phyloP scores from a whole-genome alignment of 805 yeast species.

The Yarrowia bubula region DNA sequence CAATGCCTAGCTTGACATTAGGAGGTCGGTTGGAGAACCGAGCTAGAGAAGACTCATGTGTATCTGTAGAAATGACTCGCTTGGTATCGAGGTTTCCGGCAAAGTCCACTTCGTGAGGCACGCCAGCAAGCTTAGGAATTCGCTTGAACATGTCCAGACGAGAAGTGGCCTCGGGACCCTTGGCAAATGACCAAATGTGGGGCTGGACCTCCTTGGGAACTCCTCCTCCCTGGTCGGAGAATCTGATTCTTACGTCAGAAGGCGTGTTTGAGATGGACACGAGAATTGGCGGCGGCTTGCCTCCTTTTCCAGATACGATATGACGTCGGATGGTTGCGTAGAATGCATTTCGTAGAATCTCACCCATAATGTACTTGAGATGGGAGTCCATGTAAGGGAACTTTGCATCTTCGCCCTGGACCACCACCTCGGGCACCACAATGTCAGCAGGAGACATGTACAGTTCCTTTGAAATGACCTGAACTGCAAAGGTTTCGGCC shows the following conservation, averaged over 20 bases:
- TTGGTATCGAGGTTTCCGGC: slow-evolving; percentile 27
- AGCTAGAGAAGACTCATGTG: slow-evolving; percentile 52
- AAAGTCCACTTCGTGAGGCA: slow-evolving; percentile 35
- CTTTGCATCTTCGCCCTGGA: slow-evolving; percentile 66
- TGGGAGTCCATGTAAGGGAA: slow-evolving; percentile 87
- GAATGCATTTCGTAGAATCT: slow-evolving; percentile 77
- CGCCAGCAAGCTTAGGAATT: slow-evolving; percentile 39
- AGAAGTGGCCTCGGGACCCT: slow-evolving; percentile 35
- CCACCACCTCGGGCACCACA: slow-evolving; percentile 66
- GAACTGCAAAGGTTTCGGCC: slow-evolving; percentile 63
- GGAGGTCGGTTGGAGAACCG: slow-evolving; percentile 70
- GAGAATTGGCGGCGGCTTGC: slow-evolving; percentile 52
- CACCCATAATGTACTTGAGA: slow-evolving; percentile 81
- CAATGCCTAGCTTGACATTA: slow-evolving; percentile 75
- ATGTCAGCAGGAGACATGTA: slow-evolving; percentile 74
- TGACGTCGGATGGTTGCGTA: slow-evolving; percentile 70
- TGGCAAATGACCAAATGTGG: slow-evolving; percentile 83
- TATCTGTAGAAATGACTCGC: slow-evolving; percentile 28
- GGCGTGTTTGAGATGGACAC: slow-evolving; percentile 69
- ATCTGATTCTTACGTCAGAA: slow-evolving; percentile 67
- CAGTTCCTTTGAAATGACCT: slow-evolving; percentile 68
- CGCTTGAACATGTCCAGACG: slow-evolving; percentile 37
- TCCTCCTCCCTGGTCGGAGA: slow-evolving; percentile 93
- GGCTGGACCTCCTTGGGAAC: slow-evolving; percentile 56
- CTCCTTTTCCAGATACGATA: slow-evolving; percentile 31